These are phyloP conservation scores for Rhododendron ovatum DNA, from an alignment of 148 eudicot species.

Conservation along the genomic window DNA sequence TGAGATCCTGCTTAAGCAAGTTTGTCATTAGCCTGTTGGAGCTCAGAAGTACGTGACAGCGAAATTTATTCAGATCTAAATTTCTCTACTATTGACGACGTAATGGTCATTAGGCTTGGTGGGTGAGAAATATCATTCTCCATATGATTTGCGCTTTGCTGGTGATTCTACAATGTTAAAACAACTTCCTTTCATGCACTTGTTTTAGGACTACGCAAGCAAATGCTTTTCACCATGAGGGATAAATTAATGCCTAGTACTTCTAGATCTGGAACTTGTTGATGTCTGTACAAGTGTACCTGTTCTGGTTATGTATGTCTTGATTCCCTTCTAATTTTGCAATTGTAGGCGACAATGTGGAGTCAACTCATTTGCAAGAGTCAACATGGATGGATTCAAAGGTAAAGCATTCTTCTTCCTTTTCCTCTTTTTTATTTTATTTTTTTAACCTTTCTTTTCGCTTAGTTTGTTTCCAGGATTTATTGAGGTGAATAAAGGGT, in stretches of 20 bases:
- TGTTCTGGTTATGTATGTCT: not conserved
- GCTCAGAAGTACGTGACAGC: not conserved
- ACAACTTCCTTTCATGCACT: not conserved
- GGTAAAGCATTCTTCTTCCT: slow-evolving; percentile 13
- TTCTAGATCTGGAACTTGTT: not conserved
- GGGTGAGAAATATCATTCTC: not conserved
- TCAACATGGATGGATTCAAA: slow-evolving; percentile 40
- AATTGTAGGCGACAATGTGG: slow-evolving; percentile 30
- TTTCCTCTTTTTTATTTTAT: not conserved
- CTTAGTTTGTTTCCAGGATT: not conserved
- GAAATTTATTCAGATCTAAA: not conserved
- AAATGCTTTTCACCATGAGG: not conserved
- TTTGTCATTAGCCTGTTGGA: not conserved
- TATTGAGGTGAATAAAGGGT: not conserved
- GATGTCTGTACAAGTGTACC: not conserved
- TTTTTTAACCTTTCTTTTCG: not conserved
- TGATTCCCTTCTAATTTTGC: not conserved
- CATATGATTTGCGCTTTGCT: not conserved
- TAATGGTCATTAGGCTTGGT: not conserved
- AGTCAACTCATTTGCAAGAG: slow-evolving; percentile 31
- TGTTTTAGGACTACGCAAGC: not conserved
- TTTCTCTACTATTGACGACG: too few species aligned
- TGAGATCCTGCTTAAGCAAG: not conserved
- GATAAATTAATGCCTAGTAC: slow-evolving; percentile 2
- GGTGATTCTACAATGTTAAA: not conserved